Evolutionary conservation across 192 early-diverging fungal genomes (phyloP), one percentile per base, ranked within the genome.

Genomic region (Podila epigama): DNA sequence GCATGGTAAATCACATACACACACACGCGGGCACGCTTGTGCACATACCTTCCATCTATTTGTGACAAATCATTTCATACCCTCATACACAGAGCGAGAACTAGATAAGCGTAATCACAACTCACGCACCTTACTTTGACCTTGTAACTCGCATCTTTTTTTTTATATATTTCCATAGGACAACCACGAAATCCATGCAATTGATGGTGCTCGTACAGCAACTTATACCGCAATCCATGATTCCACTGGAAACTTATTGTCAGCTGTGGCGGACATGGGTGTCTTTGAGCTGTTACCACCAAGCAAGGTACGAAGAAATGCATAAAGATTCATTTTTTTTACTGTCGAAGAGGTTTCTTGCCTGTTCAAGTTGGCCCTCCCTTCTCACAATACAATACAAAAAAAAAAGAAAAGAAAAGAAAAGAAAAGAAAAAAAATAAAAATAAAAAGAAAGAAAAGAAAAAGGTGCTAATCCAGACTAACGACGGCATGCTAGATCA

Each of bases 211-310:
- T 13, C 73, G 79, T 15, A 97, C 95, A 0, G 96, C 92, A 0
- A 83, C 91, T 1, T 97, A 97, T 79, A 96, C 88, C 54, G 92
- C 94, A 4, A 58, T 99, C 15, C 90, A 96, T 66, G 58, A 81
- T 16, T 44, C 81, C 2, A 68, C 87, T 34, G 97, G 97, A 10
- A 84, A 92, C 18, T 72, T 96, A 27, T 16, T 95, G 0, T 79
- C 85, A 10, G 97, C 94, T 3, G 92, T 98, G 0, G 96, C 96
- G 15, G 97, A 99, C 62, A 99, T 99, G 97, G 82, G 79, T 33
- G 89, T 97, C 20, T 93, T 94, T 73, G 84, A 81, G 15, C 58
- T 77, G 18, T 52, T 95, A 31, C 60, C 70, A 1, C 59, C 57
- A 2, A 50, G 27, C 31, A 79, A 75, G 58, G 86, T 87, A 70